Base-by-base conservation (phyloP, 371 early-diverging fungal genomes). In the Basidiobolus meristosporus region DNA sequence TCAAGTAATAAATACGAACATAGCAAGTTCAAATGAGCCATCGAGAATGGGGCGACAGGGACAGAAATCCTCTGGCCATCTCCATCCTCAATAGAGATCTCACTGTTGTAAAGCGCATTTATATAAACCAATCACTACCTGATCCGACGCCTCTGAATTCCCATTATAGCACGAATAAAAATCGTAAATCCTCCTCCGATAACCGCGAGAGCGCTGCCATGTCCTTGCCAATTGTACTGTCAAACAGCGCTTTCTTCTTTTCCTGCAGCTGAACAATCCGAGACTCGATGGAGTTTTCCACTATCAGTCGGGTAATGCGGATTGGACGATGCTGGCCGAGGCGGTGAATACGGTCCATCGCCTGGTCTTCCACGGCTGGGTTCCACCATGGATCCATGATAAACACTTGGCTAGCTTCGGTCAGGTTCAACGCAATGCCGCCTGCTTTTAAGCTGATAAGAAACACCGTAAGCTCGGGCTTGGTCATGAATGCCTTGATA, bases 341-440 rank as follows among this genome's bases (percentile, higher is more conserved):
- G 31, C 89, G 67, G 52, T 89, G 90, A 49, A 91, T 88, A 31
- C 90, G 82, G 45, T 90, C 90, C 78, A 81, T 82, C 2, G 80
- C 82, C 59, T 87, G 82, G 16, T 65, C 55, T 57, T 70, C 64
- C 43, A 53, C 57, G 0, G 57, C 57, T 3, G 90, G 90, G 52
- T 97, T 93, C 92, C 92, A 97, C 92, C 95, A 89, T 18, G 79
- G 75, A 56, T 89, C 83, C 38, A 71, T 73, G 32, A 87, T 64
- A 52, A 90, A 91, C 2, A 95, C 92, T 15, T 77, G 66, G 47
- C 80, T 82, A 0, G 98, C 98, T 46, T 90, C 91, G 1, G 90
- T 91, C 36, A 97, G 58, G 51, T 97, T 97, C 31, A 97, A 60
- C 0, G 93, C 98, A 5, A 95, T 85, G 36, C 96, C 95, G 21